Evolutionary conservation across 2,329 filamentous ascomycete species (phyloP), one percentile per base, ranked within the genome.

Genomic region (Trichoderma gracile): DNA sequence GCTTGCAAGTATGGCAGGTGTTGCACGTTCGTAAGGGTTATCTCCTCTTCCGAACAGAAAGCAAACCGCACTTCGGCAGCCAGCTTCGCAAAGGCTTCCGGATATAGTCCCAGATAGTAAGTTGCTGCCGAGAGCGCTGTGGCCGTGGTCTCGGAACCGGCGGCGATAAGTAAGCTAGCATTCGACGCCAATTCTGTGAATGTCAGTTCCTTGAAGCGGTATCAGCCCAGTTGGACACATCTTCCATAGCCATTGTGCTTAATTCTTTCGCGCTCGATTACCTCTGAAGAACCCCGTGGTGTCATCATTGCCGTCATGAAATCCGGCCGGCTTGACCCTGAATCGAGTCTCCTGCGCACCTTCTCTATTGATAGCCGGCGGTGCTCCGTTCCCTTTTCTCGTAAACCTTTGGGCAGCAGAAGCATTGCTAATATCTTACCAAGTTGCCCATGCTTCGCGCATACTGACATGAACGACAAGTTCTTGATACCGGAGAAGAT

Each of bases 1-100:
- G 82, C 82, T 67, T 81, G 78, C 5, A 86, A 74, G 66, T 83
- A 84, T 0, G 77, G 15, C 2, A 70, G 49, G 5, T 63, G 27
- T 10, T 66, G 40, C 15, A 67, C 64, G 12, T 43, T 64, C 3
- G 30, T 19, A 1, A 69, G n/a, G n/a, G 53, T 63, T 21, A 71
- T 69, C 4, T 69, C 68, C 1, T 66, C 40, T 19, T 65, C 65
- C 5, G 12, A 19, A 4, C 21, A 7, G 33, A 69, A 69, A 4
- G 53, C 15, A 10, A 57, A 55, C 5, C 68, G 64, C 2, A 71
- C 57, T 68, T 83, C 81, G 0, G 71, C 25, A 4, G 71, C 71
- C 17, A 81, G 59, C 55, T 71, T 78, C 5, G 70, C 25, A 9
- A 77, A 62, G 2, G 62, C 63, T 0, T 69, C 54, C 0, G 74